These are phyloP conservation scores for Endotrypanum monterogeii DNA, from an alignment of 208 protist species.

Conservation along the genomic window DNA sequence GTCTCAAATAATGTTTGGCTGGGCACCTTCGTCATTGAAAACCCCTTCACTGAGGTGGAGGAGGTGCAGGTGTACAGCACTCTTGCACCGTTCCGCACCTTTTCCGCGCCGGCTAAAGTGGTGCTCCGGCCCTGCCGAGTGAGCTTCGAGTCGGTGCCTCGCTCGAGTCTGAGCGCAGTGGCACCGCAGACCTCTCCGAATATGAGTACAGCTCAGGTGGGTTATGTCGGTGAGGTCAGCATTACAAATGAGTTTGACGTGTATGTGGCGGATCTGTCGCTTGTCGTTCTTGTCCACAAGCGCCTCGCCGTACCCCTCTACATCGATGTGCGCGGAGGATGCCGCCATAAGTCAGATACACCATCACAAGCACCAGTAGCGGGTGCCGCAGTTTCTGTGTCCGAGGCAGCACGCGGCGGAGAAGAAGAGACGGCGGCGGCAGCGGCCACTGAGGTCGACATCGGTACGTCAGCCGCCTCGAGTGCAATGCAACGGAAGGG, in stretches of 20 bases:
- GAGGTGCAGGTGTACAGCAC: conserved; percentile 79
- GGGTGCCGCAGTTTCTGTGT: not conserved
- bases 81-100: conserved; percentile 73
- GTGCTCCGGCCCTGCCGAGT: conserved; percentile 27
- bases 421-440: too few species aligned
- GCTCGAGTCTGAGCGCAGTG: not conserved
- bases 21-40: conserved; percentile 65
- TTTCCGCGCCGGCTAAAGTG: conserved; percentile 44
- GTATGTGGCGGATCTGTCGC: conserved; percentile 37
- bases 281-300: conserved; percentile 42
- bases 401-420: conserved; percentile 5
- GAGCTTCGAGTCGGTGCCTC: conserved; percentile 2
- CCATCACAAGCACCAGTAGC: not conserved
- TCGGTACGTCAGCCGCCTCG: not conserved
- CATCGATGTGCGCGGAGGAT: conserved; percentile 44
- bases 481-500: not conserved
- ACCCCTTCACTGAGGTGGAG: conserved; percentile 70
- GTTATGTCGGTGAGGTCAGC: conserved; percentile 59
- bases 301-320: conserved; percentile 36
- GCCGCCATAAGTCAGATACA: not conserved
- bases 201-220: conserved; percentile 11
- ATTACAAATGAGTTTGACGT: conserved; percentile 55
- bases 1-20: conserved; percentile 78
- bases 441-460: not conserved
- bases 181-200: conserved; percentile 2